Evolutionary conservation across 225 moss, liverwort and hornwort species (phyloP).

Genomic region (Lunularia cruciata): DNA sequence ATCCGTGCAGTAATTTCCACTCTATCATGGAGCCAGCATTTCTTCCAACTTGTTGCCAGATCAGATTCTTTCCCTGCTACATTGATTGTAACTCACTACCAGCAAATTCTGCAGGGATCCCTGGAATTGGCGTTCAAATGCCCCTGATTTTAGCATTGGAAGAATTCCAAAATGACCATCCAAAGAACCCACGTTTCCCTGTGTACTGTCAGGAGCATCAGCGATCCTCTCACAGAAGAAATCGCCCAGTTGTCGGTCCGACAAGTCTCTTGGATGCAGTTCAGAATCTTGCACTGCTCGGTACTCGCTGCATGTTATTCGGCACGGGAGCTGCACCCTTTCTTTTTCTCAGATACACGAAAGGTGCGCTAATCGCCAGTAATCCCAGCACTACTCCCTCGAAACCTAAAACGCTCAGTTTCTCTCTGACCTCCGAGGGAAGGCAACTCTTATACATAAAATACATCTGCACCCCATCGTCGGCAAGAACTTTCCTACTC

Average conservation of each 20-base stretch:
- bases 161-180: not conserved
- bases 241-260: not conserved
- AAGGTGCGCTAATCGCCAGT: constrained; percentile 41
- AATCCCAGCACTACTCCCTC: constrained; percentile 44
- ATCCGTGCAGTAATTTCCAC: too few relatives aligned
- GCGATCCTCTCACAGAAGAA: not conserved
- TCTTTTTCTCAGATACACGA: constrained; percentile 43
- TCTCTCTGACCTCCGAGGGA: constrained; percentile 48
- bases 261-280: too few relatives aligned
- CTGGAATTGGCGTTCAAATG: not conserved
- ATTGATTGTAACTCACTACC: not conserved
- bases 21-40: too few relatives aligned
- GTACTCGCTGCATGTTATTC: constrained; percentile 40
- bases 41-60: not conserved
- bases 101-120: not conserved
- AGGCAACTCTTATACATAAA: constrained; percentile 47
- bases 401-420: constrained; percentile 48
- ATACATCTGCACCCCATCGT: constrained; percentile 20
- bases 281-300: constrained; percentile 50
- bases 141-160: not conserved
- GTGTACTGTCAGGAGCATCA: not conserved
- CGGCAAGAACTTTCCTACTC: not conserved
- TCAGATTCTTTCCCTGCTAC: not conserved
- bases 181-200: not conserved
- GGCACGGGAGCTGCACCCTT: constrained; percentile 6